Evolutionary conservation across 805 yeast species (phyloP).

Genomic region (Phaffomyces antillensis): DNA sequence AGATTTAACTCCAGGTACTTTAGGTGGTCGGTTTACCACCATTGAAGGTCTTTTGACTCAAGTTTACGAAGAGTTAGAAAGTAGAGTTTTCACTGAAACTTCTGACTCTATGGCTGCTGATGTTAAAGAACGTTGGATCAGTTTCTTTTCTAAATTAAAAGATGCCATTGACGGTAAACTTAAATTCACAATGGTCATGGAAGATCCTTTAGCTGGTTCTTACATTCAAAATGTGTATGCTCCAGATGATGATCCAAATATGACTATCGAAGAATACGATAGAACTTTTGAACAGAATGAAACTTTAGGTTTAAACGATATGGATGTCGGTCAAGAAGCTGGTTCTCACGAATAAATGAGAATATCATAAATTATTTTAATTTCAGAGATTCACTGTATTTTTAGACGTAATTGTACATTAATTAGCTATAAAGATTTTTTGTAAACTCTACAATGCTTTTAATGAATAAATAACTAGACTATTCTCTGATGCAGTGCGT

Average conservation of each 20-base stretch:
- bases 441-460: no score
- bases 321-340: slow-evolving; percentile 23
- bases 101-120: slow-evolving; percentile 86
- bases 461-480: no score
- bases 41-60: slow-evolving; percentile 88
- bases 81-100: slow-evolving; percentile 76
- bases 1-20: slow-evolving; percentile 91
- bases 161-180: slow-evolving; percentile 76
- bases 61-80: slow-evolving; percentile 81
- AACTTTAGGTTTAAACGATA: slow-evolving; percentile 68
- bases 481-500: no score
- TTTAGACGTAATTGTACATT: no score
- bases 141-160: slow-evolving; percentile 66
- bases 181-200: slow-evolving; percentile 80
- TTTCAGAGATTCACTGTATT: no score
- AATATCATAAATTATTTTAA: neutral
- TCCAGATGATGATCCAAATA: slow-evolving; percentile 96
- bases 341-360: neutral
- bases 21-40: slow-evolving; percentile 97
- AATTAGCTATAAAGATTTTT: no score
- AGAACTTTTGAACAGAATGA: slow-evolving; percentile 89
- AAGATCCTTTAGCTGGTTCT: slow-evolving; percentile 92
- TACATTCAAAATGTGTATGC: slow-evolving; percentile 98
- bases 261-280: slow-evolving; percentile 84
- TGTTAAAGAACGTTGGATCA: slow-evolving; percentile 75